Conservation (phyloP, 371 early-diverging fungal genomes). For the Funneliformis caledonium region DNA sequence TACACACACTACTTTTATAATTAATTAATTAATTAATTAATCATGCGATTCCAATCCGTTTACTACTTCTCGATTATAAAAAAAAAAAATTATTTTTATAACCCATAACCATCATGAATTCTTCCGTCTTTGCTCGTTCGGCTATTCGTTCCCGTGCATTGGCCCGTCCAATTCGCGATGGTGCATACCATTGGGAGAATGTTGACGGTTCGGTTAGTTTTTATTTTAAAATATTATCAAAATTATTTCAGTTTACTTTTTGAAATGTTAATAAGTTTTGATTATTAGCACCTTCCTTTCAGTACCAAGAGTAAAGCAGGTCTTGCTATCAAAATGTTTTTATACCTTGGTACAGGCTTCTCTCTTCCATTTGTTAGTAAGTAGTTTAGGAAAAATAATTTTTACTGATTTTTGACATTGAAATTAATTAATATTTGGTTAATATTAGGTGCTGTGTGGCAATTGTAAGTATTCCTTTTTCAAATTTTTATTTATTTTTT, state of each 20-base stretch:
- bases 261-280: neutral
- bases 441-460: constrained; percentile 17
- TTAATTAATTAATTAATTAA: too few species aligned
- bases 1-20: too few species aligned
- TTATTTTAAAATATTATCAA: neutral
- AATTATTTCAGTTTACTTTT: neutral
- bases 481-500: neutral
- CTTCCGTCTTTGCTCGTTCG: constrained; percentile 47
- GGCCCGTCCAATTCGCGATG: constrained; percentile 46
- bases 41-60: too few species aligned
- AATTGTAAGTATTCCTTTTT: constrained; percentile 20
- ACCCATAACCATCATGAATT: neutral
- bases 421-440: constrained; percentile 6
- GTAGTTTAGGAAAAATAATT: neutral
- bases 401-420: neutral
- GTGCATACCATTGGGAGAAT: constrained; percentile 47
- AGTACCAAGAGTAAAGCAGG: constrained; percentile 64
- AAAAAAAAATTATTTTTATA: neutral
- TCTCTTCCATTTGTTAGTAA: constrained; percentile 61
- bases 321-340: constrained; percentile 58
- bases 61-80: too few species aligned
- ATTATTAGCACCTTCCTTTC: constrained; percentile 63
- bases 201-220: constrained; percentile 47
- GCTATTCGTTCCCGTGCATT: constrained; percentile 48
- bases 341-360: constrained; percentile 61